Base-by-base conservation (phyloP, 495 filamentous ascomycete genomes). In the Usnea hakonensis region DNA sequence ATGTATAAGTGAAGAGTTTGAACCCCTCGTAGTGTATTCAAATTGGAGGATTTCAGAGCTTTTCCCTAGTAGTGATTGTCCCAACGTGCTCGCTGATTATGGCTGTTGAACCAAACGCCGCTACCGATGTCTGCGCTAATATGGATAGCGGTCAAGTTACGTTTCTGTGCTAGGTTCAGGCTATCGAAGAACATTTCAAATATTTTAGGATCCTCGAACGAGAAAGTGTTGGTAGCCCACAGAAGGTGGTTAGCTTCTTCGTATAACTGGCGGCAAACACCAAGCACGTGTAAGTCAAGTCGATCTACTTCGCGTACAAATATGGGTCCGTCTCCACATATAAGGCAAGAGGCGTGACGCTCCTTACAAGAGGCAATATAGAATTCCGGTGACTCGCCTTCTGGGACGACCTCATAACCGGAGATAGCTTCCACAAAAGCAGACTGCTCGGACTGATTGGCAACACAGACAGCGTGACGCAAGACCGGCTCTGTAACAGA, bases 151-250 rank as follows among this genome's bases (percentile, higher is more conserved):
- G 19, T 36, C 2, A 61, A n/a, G n/a, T n/a, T n/a, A n/a, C n/a
- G n/a, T n/a, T n/a, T n/a, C n/a, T n/a, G n/a, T n/a, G n/a, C n/a
- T n/a, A 32, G 5, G 56, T 55, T 64, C 5, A 60, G 36, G 19
- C 35, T 35, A n/a, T 26, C 28, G 14, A 64, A 44, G 28, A 64
- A 64, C 1, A 26, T 37, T 1, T 35, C 28, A 33, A 64, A 60
- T 1, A 30, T 10, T 2, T n/a, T 11, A 8, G 40, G 35, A n/a
- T 54, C 28, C 0, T 40, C 36, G n/a, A 64, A 60, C 10, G 62
- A 64, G 62, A 64, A 64, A 9, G 46, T 41, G 28, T 60, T 64
- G 7, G 62, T 64, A 7, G n/a, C n/a, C n/a, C n/a, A n/a, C n/a
- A n/a, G n/a, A n/a, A n/a, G n/a, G n/a, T n/a, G n/a, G n/a, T n/a